Conservation (phyloP, 2,329 filamentous ascomycete genomes). For the Neurospora sp. region DNA sequence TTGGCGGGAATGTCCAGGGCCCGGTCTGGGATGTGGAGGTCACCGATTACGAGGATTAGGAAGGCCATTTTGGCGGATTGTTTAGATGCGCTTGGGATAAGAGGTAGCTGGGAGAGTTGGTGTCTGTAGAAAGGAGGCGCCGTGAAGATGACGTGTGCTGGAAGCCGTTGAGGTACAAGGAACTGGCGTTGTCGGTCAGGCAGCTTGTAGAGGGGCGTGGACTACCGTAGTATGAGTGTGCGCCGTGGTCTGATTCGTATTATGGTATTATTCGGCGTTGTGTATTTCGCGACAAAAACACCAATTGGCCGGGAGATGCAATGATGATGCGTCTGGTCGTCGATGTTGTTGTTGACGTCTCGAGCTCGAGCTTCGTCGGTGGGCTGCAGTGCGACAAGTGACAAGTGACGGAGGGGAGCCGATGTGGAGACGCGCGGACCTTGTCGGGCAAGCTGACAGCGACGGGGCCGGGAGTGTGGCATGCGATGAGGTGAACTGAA, state of each 20-base stretch:
- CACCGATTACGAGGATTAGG: constrained; percentile 83
- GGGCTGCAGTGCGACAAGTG: background rate
- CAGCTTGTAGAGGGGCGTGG: background rate
- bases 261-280: background rate
- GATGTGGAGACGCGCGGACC: background rate
- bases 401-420: background rate
- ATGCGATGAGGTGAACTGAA: background rate
- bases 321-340: background rate
- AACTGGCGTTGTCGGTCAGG: background rate
- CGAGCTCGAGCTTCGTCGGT: background rate
- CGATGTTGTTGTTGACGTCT: background rate
- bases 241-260: background rate
- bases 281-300: background rate
- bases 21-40: constrained; percentile 87
- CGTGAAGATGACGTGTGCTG: background rate
- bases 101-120: background rate
- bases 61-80: constrained; percentile 59
- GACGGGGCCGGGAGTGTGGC: background rate
- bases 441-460: background rate
- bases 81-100: background rate
- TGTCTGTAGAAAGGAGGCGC: background rate
- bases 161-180: background rate
- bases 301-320: background rate
- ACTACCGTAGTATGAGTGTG: background rate
- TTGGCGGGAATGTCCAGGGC: constrained; percentile 86